Conservation (phyloP, 495 filamentous ascomycete species). For the Haplographium delicatum region DNA sequence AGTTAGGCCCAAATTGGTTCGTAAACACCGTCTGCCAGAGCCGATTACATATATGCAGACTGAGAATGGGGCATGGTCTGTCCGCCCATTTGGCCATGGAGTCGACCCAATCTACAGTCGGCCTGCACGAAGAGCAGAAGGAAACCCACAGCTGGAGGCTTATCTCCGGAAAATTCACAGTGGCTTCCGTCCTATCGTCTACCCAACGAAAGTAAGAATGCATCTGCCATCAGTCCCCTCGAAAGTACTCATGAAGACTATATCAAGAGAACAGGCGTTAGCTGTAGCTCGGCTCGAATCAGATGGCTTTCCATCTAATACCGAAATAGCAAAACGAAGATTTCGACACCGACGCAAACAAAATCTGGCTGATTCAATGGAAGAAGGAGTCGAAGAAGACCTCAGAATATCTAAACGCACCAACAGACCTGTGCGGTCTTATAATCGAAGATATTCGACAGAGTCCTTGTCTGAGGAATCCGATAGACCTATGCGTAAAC, state of each 20-base stretch:
- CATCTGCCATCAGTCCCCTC: slow-evolving; percentile 6
- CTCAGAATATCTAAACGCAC: neutral
- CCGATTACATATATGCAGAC: slow-evolving; percentile 23
- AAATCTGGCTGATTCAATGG: neutral
- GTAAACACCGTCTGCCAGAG: slow-evolving; percentile 10
- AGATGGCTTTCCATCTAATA: too few relatives aligned
- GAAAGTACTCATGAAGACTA: slow-evolving; percentile 5
- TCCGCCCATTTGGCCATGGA: slow-evolving; percentile 24
- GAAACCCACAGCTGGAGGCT: neutral
- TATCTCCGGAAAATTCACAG: slow-evolving; percentile 11
- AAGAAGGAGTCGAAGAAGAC: neutral
- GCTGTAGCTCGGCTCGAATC: too few relatives aligned
- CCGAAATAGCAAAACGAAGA: neutral
- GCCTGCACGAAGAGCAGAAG: slow-evolving; percentile 14
- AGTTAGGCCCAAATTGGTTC: neutral
- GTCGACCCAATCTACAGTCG: slow-evolving; percentile 17
- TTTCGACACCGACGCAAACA: neutral
- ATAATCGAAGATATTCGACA: neutral
- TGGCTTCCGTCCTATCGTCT: slow-evolving; percentile 15
- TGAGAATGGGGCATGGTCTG: slow-evolving; percentile 19
- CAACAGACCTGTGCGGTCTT: neutral
- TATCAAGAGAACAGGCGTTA: neutral
- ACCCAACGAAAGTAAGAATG: slow-evolving; percentile 9
- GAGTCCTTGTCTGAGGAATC: neutral
- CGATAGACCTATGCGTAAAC: neutral